Percentiles rank a stretch among this genome's conserved stretches.
Conservation (phyloP, 2,329 filamentous ascomycete species). For the Sporothrix variecibatus region DNA sequence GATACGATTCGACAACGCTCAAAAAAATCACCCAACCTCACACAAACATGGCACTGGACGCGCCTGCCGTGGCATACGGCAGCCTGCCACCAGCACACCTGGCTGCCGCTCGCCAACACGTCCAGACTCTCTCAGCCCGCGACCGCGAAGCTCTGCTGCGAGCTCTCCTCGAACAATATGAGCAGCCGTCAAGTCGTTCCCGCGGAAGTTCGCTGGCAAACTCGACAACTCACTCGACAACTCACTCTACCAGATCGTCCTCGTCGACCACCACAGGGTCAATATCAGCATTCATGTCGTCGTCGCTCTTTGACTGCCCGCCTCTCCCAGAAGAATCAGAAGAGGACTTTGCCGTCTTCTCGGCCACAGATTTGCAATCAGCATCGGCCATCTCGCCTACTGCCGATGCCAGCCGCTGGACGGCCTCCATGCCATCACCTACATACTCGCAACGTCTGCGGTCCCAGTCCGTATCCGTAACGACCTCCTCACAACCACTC, state of each 20-base stretch:
- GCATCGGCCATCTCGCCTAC: slow-evolving; percentile 45
- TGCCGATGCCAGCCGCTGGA: slow-evolving; percentile 1
- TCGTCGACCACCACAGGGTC: background rate
- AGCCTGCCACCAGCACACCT: slow-evolving; percentile 30
- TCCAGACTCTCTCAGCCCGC: slow-evolving; percentile 37
- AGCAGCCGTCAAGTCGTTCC: background rate
- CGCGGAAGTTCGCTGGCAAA: background rate
- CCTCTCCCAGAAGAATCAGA: slow-evolving; percentile 22
- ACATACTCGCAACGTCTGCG: background rate
- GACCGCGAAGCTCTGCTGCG: slow-evolving; percentile 40
- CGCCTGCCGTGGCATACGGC: slow-evolving; percentile 10
- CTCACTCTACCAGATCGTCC: background rate
- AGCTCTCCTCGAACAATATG: slow-evolving; percentile 39
- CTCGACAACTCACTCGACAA: background rate
- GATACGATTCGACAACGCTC: background rate
- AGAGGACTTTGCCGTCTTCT: background rate
- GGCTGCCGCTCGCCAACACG: slow-evolving; percentile 38
- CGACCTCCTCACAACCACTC: background rate
- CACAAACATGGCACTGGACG: slow-evolving; percentile 18
- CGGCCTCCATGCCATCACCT: background rate
- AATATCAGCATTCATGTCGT: background rate
- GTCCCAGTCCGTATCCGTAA: slow-evolving; percentile 6
- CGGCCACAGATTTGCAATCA: background rate
- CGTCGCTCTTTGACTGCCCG: slow-evolving; percentile 21
- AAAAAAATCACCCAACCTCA: background rate